Evolutionary conservation across 768 basidiomycete genomes (phyloP), one percentile per base, ranked within the genome.

Genomic region (Suillus subluteus): DNA sequence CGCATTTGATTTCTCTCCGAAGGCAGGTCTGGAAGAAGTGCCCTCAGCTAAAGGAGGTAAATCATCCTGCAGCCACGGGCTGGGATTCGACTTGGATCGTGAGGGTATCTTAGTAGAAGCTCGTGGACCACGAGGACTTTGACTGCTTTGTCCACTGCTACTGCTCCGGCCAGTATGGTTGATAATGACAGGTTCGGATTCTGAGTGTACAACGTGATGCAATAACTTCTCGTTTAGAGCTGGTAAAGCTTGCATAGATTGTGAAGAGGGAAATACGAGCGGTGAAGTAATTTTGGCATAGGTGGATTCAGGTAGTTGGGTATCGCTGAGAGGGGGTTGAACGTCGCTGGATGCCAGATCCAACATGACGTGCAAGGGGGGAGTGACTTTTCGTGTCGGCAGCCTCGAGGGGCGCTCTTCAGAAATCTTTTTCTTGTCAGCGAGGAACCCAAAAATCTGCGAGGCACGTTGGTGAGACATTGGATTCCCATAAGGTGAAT

Each of bases 361-460:
- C 2, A 76, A 75, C 30, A 76, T 76, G 58, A 78, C 77, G 38
- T 73, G 78, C 11, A 73, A 76, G 5, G 62, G 70, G 62, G 71
- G 75, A 58, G 68, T 71, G 12, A 70, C 66, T 59, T 76, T 76
- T 46, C 68, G 71, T 12, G 78, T 77, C 23, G 78, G 78, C 37
- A 79, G 70, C 26, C 50, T 72, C 26, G 75, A 77, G 58, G 79
- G 75, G 30, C 78, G 72, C 55, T 83, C 81, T 50, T 81, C 73
- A 18, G 73, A 65, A 4, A 66, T 66, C 80, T 81, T 75, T 79
- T 84, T 68, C 62, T 79, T 82, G 43, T 84, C 81, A 30, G 86
- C 86, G 59, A 94, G 77, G 76, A 94, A 94, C 6, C 82, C 86
- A 66, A 94, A 94, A 23, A 94, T 83, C 68, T 92, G 88, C 3